Evolutionary conservation across 2,329 filamentous ascomycete genomes (phyloP).

Genomic region (Erysiphe pisi): DNA sequence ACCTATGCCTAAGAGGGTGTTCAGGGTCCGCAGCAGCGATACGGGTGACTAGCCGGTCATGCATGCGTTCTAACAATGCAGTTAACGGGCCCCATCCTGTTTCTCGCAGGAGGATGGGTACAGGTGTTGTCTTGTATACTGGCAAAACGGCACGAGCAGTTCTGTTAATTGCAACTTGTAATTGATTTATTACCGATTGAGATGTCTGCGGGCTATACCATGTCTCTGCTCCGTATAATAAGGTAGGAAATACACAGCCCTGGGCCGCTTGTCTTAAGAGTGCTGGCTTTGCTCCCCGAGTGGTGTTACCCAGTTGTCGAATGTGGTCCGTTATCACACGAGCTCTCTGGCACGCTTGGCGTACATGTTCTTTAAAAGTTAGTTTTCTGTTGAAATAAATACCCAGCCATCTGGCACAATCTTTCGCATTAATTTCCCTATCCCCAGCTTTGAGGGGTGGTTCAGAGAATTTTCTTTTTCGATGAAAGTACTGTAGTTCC

Average conservation of each 20-base stretch:
- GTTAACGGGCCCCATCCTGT: neutral
- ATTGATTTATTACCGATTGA: neutral
- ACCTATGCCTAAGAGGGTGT: neutral
- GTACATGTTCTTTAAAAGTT: neutral
- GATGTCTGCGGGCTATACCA: too few species aligned
- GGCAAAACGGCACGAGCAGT: neutral
- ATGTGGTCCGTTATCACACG: slow-evolving; percentile 8
- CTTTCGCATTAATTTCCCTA: neutral
- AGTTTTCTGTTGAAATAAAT: neutral
- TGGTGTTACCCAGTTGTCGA: neutral
- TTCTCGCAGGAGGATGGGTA: neutral
- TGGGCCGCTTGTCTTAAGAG: neutral
- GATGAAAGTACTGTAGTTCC: too few species aligned
- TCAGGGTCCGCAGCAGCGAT: neutral
- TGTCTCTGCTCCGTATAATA: slow-evolving; percentile 3
- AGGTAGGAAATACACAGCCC: neutral
- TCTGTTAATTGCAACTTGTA: neutral
- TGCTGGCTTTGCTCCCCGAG: neutral
- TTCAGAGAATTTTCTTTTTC: neutral
- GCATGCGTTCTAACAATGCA: neutral
- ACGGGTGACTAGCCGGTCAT: neutral
- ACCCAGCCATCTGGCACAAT: neutral
- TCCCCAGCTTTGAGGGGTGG: neutral
- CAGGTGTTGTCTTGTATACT: too few species aligned
- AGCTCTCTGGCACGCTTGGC: neutral